These are phyloP conservation scores for Microascus cirrosus DNA, from an alignment of 2,329 filamentous ascomycete genomes.

Conservation along the genomic window DNA sequence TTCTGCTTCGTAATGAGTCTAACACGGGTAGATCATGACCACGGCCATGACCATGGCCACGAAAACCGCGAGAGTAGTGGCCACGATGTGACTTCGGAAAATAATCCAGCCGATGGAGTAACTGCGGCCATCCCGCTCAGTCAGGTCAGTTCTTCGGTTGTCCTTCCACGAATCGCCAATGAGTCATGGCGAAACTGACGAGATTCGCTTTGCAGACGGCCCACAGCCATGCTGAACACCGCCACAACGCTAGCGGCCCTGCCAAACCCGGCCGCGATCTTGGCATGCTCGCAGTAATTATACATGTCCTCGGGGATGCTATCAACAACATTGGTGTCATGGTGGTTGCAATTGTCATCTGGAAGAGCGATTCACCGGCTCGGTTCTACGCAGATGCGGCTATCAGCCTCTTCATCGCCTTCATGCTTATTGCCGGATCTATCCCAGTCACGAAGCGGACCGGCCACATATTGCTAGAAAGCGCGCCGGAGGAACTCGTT, in stretches of 20 bases:
- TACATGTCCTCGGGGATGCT: constrained; percentile 63
- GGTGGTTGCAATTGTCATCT: constrained; percentile 56
- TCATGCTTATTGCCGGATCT: constrained; percentile 55
- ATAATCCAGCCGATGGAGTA: no score
- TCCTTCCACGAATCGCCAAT: no score
- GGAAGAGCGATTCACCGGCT: constrained; percentile 43
- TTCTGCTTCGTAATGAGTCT: constrained; percentile 6
- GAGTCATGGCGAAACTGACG: no score
- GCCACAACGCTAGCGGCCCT: no score
- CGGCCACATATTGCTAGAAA: constrained; percentile 57
- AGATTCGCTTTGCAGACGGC: no score
- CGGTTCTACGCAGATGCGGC: constrained; percentile 64
- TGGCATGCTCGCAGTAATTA: constrained; percentile 58
- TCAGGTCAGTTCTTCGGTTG: no score
- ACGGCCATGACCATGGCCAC: constrained; percentile 4
- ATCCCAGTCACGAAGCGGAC: constrained; percentile 46
- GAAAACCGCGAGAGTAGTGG: no score
- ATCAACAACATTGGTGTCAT: constrained; percentile 70
- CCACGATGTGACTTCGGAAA: no score
- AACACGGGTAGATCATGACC: no score
- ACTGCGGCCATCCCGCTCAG: no score
- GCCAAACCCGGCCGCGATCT: constrained; percentile 40
- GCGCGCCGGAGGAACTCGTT: constrained; percentile 48
- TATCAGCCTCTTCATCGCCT: constrained; percentile 56
- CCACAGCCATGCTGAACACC: no score